Percentiles rank a stretch among this genome's conserved stretches.
These are phyloP conservation scores for Malus orientalis DNA, from an alignment of 306 rosid genomes.

Conservation along the genomic window DNA sequence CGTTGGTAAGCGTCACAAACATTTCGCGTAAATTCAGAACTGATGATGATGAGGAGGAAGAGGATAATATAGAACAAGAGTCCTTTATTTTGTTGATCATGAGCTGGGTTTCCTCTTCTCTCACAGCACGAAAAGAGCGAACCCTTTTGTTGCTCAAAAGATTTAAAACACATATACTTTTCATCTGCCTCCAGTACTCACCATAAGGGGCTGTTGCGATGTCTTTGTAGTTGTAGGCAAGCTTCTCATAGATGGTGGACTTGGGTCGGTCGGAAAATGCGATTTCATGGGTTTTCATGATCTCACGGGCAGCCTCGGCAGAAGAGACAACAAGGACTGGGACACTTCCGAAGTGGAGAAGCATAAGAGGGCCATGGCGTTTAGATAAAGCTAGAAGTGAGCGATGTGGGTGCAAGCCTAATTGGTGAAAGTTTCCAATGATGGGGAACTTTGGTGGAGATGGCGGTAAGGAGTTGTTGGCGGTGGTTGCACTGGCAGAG, in stretches of 20 bases:
- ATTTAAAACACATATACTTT: neutral
- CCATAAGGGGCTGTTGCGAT: conserved; percentile 27
- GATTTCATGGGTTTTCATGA: conserved; percentile 10
- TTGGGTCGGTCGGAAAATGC: conserved; percentile 17
- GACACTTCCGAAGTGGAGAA: neutral
- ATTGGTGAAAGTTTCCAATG: neutral
- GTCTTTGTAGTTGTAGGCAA: conserved; percentile 26
- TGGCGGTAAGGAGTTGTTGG: neutral
- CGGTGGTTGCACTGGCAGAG: neutral
- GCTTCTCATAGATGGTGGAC: neutral
- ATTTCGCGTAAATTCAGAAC: conserved; percentile 33
- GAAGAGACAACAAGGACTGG: neutral
- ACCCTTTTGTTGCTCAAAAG: neutral
- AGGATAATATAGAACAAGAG: too few species aligned
- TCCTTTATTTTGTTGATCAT: conserved; percentile 20
- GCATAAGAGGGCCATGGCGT: neutral
- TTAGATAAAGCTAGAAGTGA: neutral
- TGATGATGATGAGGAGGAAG: neutral
- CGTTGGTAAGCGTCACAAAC: conserved; percentile 16
- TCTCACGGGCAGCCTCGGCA: neutral
- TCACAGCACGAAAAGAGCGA: neutral
- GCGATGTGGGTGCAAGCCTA: neutral
- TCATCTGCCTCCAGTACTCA: conserved; percentile 39
- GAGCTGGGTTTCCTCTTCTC: neutral
- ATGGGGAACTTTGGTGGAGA: neutral